Base-by-base conservation (phyloP, 108 stramenopile genomes). In the Asterionellopsis glacialis region DNA sequence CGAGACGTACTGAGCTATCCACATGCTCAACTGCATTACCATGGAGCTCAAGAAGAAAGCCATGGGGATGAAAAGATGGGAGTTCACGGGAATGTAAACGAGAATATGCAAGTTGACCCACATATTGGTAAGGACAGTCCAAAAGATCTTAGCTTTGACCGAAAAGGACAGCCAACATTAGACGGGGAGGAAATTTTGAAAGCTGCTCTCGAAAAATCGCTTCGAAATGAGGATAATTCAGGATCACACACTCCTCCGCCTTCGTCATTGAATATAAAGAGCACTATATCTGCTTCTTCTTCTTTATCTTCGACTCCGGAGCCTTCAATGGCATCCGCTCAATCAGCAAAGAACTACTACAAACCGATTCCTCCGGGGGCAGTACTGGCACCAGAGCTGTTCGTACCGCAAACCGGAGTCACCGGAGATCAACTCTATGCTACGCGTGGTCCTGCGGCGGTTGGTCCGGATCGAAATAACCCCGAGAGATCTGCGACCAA, bases 1-100 rank as follows among this genome's bases (percentile, higher is more conserved):
- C 69, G 76, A 9, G 88, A 91, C 48, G 91, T 92, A 14, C 63
- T 95, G 66, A 85, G 64, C 51, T 92, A 94, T 71, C 87, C 84
- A 21, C 76, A 87, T 48, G 81, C 83, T 11, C 85, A 81, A 38
- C 33, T 33, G 33, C 33, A 33, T 33, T 33, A 33, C 33, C 33
- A 33, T 7, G 33, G 33, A 33, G 33, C 7, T 33, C 33, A 33
- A 33, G 33, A 33, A 7, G 33, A 33, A 33, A 2, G 5, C 33
- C 33, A 33, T 33, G 33, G 33, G 33, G 33, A 48, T 61, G 33
- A 1, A 45, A 47, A 57, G 68, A 11, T 48, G 51, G 49, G 57
- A 41, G 24, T 14, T 53, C 62, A 15, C 39, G 21, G 13, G 40
- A 49, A 23, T 28, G 33, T n/a, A 41, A 23, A 23, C 14, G 22